phyloP scores from a whole-genome alignment of 768 basidiomycete genomes.

The Sporobolomyces pararoseus region DNA sequence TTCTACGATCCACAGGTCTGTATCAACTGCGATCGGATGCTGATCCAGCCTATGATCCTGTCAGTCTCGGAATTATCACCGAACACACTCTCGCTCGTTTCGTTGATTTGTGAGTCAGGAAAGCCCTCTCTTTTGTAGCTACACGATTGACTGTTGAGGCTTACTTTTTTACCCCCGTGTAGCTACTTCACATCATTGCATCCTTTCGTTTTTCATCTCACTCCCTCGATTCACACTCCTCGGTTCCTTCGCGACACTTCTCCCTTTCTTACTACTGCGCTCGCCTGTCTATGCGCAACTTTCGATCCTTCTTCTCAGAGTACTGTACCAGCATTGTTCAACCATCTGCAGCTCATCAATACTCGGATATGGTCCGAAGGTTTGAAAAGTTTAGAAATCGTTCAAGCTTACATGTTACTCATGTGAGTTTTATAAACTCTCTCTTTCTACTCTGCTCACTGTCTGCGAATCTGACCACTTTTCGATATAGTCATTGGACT shows the following conservation, averaged over 20 bases:
- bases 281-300: slow-evolving; percentile 14
- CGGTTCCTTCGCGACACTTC: slow-evolving; percentile 33
- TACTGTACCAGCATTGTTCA: slow-evolving; percentile 14
- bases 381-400: slow-evolving; percentile 34
- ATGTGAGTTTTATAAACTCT: slow-evolving; percentile 4
- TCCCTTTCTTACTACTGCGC: slow-evolving; percentile 32
- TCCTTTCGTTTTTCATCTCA: slow-evolving; percentile 29
- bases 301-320: slow-evolving; percentile 10
- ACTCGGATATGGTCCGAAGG: slow-evolving; percentile 28
- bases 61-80: slow-evolving; percentile 27
- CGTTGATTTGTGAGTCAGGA: slow-evolving; percentile 31
- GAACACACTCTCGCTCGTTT: slow-evolving; percentile 14
- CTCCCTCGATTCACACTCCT: slow-evolving; percentile 21
- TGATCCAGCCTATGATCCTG: slow-evolving; percentile 21
- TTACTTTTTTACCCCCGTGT: not conserved
- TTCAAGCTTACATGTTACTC: slow-evolving; percentile 37
- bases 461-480: not conserved
- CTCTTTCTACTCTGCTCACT: not conserved
- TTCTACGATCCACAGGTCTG: slow-evolving; percentile 8
- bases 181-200: slow-evolving; percentile 33
- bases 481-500: slow-evolving; percentile 29
- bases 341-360: slow-evolving; percentile 17
- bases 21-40: slow-evolving; percentile 26
- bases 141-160: no score
- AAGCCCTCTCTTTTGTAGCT: not conserved